Base-by-base conservation (phyloP, 768 basidiomycete species). In the Auricularia cornea region DNA sequence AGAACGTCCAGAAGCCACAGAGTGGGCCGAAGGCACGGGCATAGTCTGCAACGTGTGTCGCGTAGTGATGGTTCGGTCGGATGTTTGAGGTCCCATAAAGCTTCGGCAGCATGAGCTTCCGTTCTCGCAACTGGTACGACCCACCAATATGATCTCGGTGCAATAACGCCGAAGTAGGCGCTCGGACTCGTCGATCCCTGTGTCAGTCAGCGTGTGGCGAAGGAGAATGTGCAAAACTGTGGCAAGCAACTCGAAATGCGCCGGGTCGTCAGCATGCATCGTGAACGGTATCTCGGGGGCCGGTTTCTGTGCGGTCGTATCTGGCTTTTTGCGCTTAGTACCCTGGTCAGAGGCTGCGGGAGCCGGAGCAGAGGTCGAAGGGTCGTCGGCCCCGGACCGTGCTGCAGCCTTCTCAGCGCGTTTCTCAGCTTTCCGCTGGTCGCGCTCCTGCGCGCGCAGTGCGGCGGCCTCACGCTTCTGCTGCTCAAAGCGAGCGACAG, bases 131-230 rank as follows among this genome's bases (percentile, higher is more conserved):
- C n/a, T n/a, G 18, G 23, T 14, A 48, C 18, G 5, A 23, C 44
- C 20, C 44, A 48, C 44, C 5, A 18, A 20, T 14, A 73, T 61
- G 0, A 74, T 62, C 35, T 73, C 72, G 0, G 18, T 16, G 51
- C 63, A 65, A 40, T 74, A 74, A 16, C 67, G 67, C 2, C 67
- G 67, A 33, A 72, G 5, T 0, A 74, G 66, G 0, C 12, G 30
- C 41, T 73, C 69, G 0, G 70, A 66, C 0, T 59, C 23, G 18
- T 40, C 31, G 16, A 72, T 60, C 2, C 66, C 63, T 6, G 28
- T 8, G 3, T 64, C 65, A 3, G 60, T 64, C 4, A 72, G 48
- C 3, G 11, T 51, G 23, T 33, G 40, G 6, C n/a, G n/a, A 18
- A 67, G 51, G 5, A 72, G 63, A 1, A 71, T 64, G 3, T 59